Base-by-base conservation (phyloP, 2,329 filamentous ascomycete genomes). In the Passalora sequoiae region DNA sequence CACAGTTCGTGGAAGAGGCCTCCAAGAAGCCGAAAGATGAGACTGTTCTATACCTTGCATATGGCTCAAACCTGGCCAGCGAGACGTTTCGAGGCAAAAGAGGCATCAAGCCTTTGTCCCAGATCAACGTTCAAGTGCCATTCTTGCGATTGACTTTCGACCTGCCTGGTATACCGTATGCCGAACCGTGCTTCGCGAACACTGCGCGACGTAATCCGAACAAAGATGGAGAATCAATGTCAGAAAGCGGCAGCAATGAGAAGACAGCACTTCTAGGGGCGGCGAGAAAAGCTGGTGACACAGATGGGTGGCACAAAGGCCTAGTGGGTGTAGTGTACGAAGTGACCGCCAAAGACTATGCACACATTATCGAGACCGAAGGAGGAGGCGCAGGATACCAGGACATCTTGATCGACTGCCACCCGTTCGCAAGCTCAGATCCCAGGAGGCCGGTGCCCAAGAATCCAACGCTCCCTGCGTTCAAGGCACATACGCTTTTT, bases 291-390 rank as follows among this genome's bases (percentile, higher is more conserved):
- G 57, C 60, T 69, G 76, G 56, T 77, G 78, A 57, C 70, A 76
- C 40, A 69, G 68, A 41, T 54, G 88, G 88, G 71, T 94, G 88
- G 89, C 71, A 80, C 51, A 89, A 89, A 59, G 86, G 87, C 4
- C 75, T 98, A 2, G 78, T 96, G 29, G 92, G 92, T 17, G 88
- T 95, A 12, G 92, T 97, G 3, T 98, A 98, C 69, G 89, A 97
- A 69, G 87, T 97, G 21, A 95, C 89, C 1, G 70, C 75, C 13
- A 66, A 76, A 31, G 92, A 98, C 68, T 98, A 86, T 62, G 76
- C 81, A 5, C 84, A 78, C 47, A 95, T 98, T 55, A 83, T 97
- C 48, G 83, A 83, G 4, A 96, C 89, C 4, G 92, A 98, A 64
- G 91, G 91, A 39, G 89, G 86, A 22, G 89, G 89, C 13, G 69